A percentile compares a stretch with the other conserved stretches of the same genome.
These are phyloP conservation scores for Penicillium nucicola DNA, from an alignment of 495 filamentous ascomycete genomes.

Conservation along the genomic window DNA sequence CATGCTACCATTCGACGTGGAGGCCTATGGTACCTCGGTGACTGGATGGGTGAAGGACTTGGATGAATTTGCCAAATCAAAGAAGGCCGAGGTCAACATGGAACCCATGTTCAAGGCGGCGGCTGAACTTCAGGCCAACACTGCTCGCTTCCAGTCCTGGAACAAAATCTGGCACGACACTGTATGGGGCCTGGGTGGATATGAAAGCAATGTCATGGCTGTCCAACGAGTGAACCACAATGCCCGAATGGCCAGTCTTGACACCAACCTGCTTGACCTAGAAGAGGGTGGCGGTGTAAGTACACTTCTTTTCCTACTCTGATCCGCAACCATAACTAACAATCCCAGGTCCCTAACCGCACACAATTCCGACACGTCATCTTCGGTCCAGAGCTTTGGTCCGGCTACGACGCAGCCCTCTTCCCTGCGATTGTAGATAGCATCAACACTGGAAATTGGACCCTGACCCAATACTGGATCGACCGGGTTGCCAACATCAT, in stretches of 20 bases:
- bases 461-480: constrained; percentile 63
- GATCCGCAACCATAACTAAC: constrained; percentile 6
- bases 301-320: constrained; percentile 1
- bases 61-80: constrained; percentile 57
- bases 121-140: constrained; percentile 52
- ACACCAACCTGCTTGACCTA: constrained; percentile 77
- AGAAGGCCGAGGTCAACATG: constrained; percentile 52
- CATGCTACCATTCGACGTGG: constrained; percentile 79
- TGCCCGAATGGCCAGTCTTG: constrained; percentile 70
- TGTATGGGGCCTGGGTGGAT: constrained; percentile 63
- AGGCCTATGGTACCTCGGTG: constrained; percentile 67
- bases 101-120: constrained; percentile 59
- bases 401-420: constrained; percentile 66
- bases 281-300: constrained; percentile 66
- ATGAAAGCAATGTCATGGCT: constrained; percentile 64
- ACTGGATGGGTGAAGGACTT: constrained; percentile 62
- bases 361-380: constrained; percentile 94
- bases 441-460: constrained; percentile 69
- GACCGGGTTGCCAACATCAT: constrained; percentile 70
- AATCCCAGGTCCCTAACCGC: constrained; percentile 73
- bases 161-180: constrained; percentile 67
- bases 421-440: constrained; percentile 88
- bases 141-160: constrained; percentile 68
- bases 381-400: constrained; percentile 79
- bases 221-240: constrained; percentile 67